Evolutionary conservation across 306 rosid species (phyloP).

Genomic region (Cucurbita pepo): DNA sequence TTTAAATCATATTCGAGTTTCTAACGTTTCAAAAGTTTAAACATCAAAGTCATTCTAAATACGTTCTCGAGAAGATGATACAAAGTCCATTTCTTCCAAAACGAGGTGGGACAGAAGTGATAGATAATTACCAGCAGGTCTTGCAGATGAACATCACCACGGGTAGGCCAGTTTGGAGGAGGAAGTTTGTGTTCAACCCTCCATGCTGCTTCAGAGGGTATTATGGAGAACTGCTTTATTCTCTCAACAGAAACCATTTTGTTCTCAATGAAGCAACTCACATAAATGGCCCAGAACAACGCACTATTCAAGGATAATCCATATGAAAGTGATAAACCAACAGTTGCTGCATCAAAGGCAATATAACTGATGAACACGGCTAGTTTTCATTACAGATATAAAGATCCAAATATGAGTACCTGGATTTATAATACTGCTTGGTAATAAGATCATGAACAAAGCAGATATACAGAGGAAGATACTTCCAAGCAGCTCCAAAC

Average conservation of each 20-base stretch:
- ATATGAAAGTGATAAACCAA: constrained; percentile 81
- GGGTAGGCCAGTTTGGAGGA: constrained; percentile 77
- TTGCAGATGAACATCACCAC: constrained; percentile 60
- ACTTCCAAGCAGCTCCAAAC: constrained; percentile 76
- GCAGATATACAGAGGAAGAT: constrained; percentile 57
- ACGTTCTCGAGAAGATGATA: neutral
- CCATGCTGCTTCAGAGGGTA: constrained; percentile 83
- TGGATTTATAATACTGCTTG: constrained; percentile 69
- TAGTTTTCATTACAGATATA: neutral
- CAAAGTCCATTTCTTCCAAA: neutral
- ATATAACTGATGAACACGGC: neutral
- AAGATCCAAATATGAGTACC: constrained; percentile 28
- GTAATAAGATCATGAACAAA: constrained; percentile 74
- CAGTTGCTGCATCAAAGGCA: constrained; percentile 40
- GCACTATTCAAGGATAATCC: constrained; percentile 67
- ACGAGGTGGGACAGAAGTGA: neutral
- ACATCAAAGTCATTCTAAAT: neutral
- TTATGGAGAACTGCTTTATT: constrained; percentile 58
- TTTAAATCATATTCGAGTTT: neutral
- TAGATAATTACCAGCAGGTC: constrained; percentile 52
- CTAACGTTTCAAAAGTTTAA: neutral
- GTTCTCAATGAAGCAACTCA: constrained; percentile 89
- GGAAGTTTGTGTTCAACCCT: constrained; percentile 36
- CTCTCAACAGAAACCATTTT: constrained; percentile 97
- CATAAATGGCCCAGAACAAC: constrained; percentile 59